Evolutionary conservation across 2,329 filamentous ascomycete species (phyloP).

Genomic region (Phaeosphaeriaceae sp.): DNA sequence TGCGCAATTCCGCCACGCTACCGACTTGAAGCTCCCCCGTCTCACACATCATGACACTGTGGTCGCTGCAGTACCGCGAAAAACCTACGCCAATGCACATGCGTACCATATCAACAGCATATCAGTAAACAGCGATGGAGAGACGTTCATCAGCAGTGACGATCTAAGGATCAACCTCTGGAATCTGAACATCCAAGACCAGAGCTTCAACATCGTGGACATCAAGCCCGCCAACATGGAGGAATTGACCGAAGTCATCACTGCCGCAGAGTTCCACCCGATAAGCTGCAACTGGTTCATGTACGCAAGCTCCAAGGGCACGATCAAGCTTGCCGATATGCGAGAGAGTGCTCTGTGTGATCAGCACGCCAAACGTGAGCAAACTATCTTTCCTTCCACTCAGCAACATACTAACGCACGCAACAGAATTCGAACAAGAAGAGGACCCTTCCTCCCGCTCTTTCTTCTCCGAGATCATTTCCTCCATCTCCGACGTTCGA

Average conservation of each 20-base stretch:
- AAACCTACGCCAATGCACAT: slow-evolving; percentile 97
- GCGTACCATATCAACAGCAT: slow-evolving; percentile 99
- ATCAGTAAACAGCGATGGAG: slow-evolving; percentile 99
- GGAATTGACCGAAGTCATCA: slow-evolving; percentile 98
- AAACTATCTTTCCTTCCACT: background rate
- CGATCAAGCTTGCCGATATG: slow-evolving; percentile 99
- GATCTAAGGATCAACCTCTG: slow-evolving; percentile 97
- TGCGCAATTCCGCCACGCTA: slow-evolving; percentile 78
- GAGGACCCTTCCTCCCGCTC: slow-evolving; percentile 96
- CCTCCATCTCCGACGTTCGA: slow-evolving; percentile 96
- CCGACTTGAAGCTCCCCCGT: slow-evolving; percentile 89
- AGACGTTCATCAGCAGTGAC: slow-evolving; percentile 99
- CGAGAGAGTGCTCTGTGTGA: slow-evolving; percentile 95
- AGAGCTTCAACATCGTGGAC: slow-evolving; percentile 99
- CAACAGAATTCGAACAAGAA: slow-evolving; percentile 94
- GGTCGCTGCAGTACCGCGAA: slow-evolving; percentile 91
- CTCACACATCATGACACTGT: slow-evolving; percentile 98
- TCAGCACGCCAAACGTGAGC: slow-evolving; percentile 90
- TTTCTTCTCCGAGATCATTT: slow-evolving; percentile 99
- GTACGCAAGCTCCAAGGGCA: slow-evolving; percentile 99
- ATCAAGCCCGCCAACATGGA: slow-evolving; percentile 99
- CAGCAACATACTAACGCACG: slow-evolving; percentile 4
- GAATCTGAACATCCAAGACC: slow-evolving; percentile 99
- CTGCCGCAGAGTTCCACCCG: slow-evolving; percentile 96
- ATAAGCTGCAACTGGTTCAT: slow-evolving; percentile 99